phyloP scores from a whole-genome alignment of 140 eudicot species.

The Flaveria floridana region DNA sequence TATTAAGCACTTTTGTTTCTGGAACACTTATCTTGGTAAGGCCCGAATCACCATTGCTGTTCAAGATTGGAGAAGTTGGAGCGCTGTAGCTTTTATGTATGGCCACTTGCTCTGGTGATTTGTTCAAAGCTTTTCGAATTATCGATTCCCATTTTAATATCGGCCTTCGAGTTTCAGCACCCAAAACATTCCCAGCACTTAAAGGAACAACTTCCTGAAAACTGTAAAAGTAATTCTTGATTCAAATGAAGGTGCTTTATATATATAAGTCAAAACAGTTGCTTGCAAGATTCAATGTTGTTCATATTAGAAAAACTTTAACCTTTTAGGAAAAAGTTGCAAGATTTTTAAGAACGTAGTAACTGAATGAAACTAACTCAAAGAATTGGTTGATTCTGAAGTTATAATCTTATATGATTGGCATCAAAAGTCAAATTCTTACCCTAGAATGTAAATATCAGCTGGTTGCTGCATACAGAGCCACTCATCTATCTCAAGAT shows the following conservation, averaged over 20 bases:
- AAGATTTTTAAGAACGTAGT: neutral
- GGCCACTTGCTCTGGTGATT: conserved; percentile 48
- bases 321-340: conserved; percentile 8
- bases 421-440: conserved; percentile 33
- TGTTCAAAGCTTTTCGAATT: conserved; percentile 76
- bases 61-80: conserved; percentile 77
- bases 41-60: conserved; percentile 37
- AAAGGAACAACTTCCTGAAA: conserved; percentile 96
- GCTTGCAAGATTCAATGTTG: conserved; percentile 8
- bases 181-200: conserved; percentile 91
- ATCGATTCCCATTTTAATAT: conserved; percentile 85
- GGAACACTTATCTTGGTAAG: conserved; percentile 24
- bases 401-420: conserved; percentile 13
- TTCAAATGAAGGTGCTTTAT: conserved; percentile 5
- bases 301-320: neutral
- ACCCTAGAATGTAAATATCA: conserved; percentile 92
- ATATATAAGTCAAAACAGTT: conserved; percentile 14
- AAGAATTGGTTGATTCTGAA: conserved; percentile 14
- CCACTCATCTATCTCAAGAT: conserved; percentile 93
- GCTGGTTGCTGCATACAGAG: conserved; percentile 79
- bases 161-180: conserved; percentile 85
- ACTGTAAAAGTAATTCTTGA: conserved; percentile 37
- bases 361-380: conserved; percentile 17
- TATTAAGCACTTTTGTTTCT: conserved; percentile 34
- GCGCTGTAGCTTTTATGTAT: conserved; percentile 84